Evolutionary conservation across 331 rosid genomes (phyloP), one percentile per base, ranked within the genome.

Genomic region (Quercus tomentella): DNA sequence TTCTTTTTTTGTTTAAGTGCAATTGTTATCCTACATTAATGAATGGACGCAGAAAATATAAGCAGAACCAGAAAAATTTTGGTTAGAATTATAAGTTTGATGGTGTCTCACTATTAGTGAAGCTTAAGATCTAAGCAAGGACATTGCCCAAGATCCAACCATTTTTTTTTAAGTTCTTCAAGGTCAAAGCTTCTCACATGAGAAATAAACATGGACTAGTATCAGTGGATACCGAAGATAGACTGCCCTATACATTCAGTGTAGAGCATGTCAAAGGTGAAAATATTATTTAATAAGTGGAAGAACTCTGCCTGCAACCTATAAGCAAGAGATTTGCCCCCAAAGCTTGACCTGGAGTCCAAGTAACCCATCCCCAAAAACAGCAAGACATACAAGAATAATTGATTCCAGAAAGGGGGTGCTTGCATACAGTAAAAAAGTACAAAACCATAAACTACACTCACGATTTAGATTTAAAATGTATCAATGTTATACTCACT

Each of bases 401-500:
- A 16, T 65, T 65, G 43, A 31, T 65, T 65, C 70, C 45, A 28
- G 12, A 65, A 65, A 17, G 26, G 20, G 22, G 17, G 16, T 2
- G 26, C 52, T 33, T 20, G 52, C 72, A 67, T 35, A 33, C 26
- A 20, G 7, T 10, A 67, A 35, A 67, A 18, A 20, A 12, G 72
- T n/a, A 73, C 69, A 15, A 79, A 78, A 74, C 80, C 51, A 81
- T 25, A 55, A 55, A 76, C 77, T 4, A 61, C 26, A 52, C 73
- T 63, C 45, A 43, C 62, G 4, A 26, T 63, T 54, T 7, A 70
- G 70, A 54, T 55, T 66, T 10, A 41, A 54, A 45, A 56, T 30
- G 23, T 72, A 68, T 49, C 75, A 77, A 77, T 28, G n/a, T 63
- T 54, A 70, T 80, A 89, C 94, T 88, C 84, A 95, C 99, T 89